Conservation (phyloP, 163 green algal genomes). For the Prototheca wickerhamii region DNA sequence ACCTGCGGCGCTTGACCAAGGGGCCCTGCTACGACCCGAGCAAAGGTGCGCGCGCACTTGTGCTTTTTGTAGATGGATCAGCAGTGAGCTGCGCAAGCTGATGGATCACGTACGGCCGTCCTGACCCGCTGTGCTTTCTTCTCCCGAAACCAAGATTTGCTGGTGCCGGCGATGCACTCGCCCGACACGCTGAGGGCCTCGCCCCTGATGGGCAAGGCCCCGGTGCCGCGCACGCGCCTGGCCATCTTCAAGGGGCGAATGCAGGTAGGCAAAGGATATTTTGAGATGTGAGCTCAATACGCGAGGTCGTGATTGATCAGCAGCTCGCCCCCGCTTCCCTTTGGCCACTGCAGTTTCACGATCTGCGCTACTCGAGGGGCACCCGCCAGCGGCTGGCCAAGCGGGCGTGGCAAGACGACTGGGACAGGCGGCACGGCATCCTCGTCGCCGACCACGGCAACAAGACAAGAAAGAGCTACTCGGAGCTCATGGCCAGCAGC, state of each 20-base stretch:
- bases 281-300: too few species aligned
- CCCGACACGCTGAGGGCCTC: too few species aligned
- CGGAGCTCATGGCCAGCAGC: background rate
- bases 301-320: too few species aligned
- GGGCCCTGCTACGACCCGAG: slow-evolving; percentile 5
- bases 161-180: slow-evolving; percentile 5
- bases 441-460: background rate
- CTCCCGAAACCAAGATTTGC: slow-evolving; percentile 1
- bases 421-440: slow-evolving; percentile 14
- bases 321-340: too few species aligned
- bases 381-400: slow-evolving; percentile 3
- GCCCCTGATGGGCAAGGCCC: too few species aligned
- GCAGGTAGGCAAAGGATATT: background rate
- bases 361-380: background rate
- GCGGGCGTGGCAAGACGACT: slow-evolving; percentile 9
- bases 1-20: background rate
- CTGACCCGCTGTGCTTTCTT: background rate
- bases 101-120: background rate
- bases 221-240: background rate
- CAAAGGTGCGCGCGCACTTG: background rate
- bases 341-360: background rate
- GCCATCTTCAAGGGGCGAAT: slow-evolving; percentile 7
- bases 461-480: background rate
- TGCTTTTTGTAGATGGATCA: too few species aligned
- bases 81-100: too few species aligned